Base-by-base conservation (phyloP, 73 alveolate species). In the Paramecium octaurelia region DNA sequence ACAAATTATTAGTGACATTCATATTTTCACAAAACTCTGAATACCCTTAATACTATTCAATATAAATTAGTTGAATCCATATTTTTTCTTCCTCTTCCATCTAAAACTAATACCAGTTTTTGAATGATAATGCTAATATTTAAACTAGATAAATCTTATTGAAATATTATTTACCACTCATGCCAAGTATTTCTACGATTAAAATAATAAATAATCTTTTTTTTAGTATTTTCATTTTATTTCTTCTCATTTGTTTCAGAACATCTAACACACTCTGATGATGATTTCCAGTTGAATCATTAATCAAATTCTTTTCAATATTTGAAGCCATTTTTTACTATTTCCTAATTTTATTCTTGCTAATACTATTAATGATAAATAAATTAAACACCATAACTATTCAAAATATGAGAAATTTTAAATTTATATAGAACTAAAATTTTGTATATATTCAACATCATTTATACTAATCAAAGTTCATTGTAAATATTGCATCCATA, bases 51-150 rank as follows among this genome's bases (percentile, higher is more conserved):
- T 64, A 64, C 12, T 64, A 31, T 27, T 64, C 84, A 64, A 64
- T 64, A 34, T 64, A 64, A 64, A 64, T 64, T 34, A 64, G 84
- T 31, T 64, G 8, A 31, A 64, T 64, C 84, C 84, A 64, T 31
- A 64, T 34, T 64, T 64, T 7, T 64, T 64, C 84, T 23, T 64
- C 50, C 31, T 64, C 84, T 64, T 64, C 84, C 6, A 64, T 11
- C 27, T 64, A 34, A 64, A 64, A 64, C 12, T 21, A 64, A 64
- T 64, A 64, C 84, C 84, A 64, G 27, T 64, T 31, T 64, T 64
- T 64, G n/a, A 64, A 64, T 64, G 84, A 27, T 64, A 64, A 64
- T 27, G 84, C 84, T 31, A 64, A 27, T 64, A 64, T 64, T 64
- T 64, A 64, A 27, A 16, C 84, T 64, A 64, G 8, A 64, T 12